Base-by-base conservation (phyloP, 805 yeast species). In the Metschnikowia corniflorae region DNA sequence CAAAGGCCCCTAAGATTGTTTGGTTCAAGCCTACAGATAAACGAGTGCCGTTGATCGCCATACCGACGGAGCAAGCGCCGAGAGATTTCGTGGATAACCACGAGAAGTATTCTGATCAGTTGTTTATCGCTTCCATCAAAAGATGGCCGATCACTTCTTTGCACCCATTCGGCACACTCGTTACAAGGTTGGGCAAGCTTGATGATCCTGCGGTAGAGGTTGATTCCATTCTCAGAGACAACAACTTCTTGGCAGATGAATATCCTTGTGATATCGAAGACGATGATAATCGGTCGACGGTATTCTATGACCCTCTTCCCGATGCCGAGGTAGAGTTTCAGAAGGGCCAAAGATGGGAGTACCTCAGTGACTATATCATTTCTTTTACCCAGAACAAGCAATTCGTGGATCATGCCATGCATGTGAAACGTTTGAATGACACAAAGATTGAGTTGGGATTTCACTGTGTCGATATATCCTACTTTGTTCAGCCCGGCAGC, bases 11-110 rank as follows among this genome's bases (percentile, higher is more conserved):
- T 22, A 93, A 93, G 58, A 93, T 93, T 68, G 97, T 93, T 22
- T 93, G 98, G 98, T 93, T 93, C 61, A 93, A 93, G 58, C 98
- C 98, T 25, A 89, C 96, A 1, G 98, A 93, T 59, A 93, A 93
- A 64, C 86, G 95, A 46, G 98, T 93, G 15, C 98, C 98, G 5
- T 71, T 93, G 46, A 89, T 93, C 68, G 98, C 98, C 12, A 93
- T 93, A 46, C 98, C 98, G 26, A 93, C 97, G 1, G 98, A 93
- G 54, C 96, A 93, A 60, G 98, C 96, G 0, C 98, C 98, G 22
- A 77, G 75, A 41, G 97, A 91, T 60, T 91, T 93, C 63, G 89
- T 93, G 28, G 96, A 88, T 50, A 88, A 87, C 50, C 95, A 88
- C 47, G 94, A 85, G 39, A 73, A 71, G 34, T 93, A 93, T 53